Evolutionary conservation across 805 yeast species (phyloP).

Genomic region (Ogataea siamensis): DNA sequence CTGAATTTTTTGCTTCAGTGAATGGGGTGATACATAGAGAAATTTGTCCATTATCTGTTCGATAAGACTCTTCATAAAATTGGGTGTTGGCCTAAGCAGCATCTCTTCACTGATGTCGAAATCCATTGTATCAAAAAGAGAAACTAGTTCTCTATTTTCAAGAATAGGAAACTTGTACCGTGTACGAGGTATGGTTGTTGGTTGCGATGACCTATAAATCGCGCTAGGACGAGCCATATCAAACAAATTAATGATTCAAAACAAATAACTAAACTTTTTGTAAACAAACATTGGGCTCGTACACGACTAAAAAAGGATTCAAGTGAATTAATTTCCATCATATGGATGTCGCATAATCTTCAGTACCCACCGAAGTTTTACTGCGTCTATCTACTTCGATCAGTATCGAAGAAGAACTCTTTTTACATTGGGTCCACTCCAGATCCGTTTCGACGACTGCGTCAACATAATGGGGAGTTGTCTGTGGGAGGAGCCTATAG

Average conservation of each 20-base stretch:
- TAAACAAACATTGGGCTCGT: slow-evolving; percentile 5
- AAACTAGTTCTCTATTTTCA: slow-evolving; percentile 29
- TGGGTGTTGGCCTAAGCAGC: slow-evolving; percentile 31
- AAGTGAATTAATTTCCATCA: no score
- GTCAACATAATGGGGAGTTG: slow-evolving; percentile 78
- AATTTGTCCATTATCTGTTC: slow-evolving; percentile 37
- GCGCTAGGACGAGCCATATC: slow-evolving; percentile 38
- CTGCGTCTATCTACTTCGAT: slow-evolving; percentile 69
- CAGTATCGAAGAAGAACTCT: slow-evolving; percentile 53
- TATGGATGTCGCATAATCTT: slow-evolving; percentile 9
- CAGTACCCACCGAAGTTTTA: slow-evolving; percentile 40
- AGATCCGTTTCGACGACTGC: slow-evolving; percentile 59
- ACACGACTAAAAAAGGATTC: slow-evolving; percentile 4
- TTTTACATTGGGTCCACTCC: slow-evolving; percentile 85
- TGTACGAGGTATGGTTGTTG: slow-evolving; percentile 24
- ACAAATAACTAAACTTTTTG: slow-evolving; percentile 3
- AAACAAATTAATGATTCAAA: slow-evolving; percentile 1
- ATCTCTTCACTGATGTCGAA: slow-evolving; percentile 31
- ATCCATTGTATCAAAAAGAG: slow-evolving; percentile 29
- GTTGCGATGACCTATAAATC: slow-evolving; percentile 31
- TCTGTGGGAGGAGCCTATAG: slow-evolving; percentile 64
- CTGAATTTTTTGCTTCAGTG: slow-evolving; percentile 28
- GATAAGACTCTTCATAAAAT: slow-evolving; percentile 33
- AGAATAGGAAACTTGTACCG: slow-evolving; percentile 36
- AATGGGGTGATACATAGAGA: slow-evolving; percentile 32